Conservation (phyloP, 2,329 filamentous ascomycete species). For the Ceratocystis eucalypticola region DNA sequence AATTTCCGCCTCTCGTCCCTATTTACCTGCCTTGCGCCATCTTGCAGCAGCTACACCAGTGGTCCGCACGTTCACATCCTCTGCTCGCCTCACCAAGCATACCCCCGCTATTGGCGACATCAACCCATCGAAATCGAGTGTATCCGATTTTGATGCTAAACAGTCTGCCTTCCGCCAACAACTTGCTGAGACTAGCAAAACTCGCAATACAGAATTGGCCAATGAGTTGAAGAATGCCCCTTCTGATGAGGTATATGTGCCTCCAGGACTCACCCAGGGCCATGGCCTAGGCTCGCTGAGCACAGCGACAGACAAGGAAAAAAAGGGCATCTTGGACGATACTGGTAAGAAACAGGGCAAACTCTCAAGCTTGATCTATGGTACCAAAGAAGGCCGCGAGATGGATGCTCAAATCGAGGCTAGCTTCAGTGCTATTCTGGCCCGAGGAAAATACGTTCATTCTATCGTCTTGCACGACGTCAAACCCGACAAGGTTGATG, state of each 20-base stretch:
- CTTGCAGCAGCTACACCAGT: conserved; percentile 30
- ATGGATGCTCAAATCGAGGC: conserved; percentile 92
- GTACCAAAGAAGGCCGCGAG: conserved; percentile 87
- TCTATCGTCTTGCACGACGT: conserved; percentile 95
- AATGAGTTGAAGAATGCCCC: conserved; percentile 11
- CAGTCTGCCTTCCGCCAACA: conserved; percentile 80
- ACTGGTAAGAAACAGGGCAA: conserved; percentile 55
- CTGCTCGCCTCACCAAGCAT: conserved; percentile 26
- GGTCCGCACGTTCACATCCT: conserved; percentile 22
- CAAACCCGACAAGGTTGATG: conserved; percentile 86
- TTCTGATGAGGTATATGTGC: conserved; percentile 11
- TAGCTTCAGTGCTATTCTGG: conserved; percentile 88
- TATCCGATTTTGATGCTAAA: conserved; percentile 64
- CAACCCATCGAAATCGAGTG: conserved; percentile 48
- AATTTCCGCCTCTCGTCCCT: not conserved
- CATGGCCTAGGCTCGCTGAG: conserved; percentile 48
- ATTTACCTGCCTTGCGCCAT: conserved; percentile 18
- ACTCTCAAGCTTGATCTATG: conserved; percentile 83
- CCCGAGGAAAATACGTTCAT: conserved; percentile 94
- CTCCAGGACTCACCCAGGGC: conserved; percentile 28
- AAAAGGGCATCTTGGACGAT: conserved; percentile 30
- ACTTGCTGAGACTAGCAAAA: conserved; percentile 62
- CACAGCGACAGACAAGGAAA: conserved; percentile 34
- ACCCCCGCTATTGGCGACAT: conserved; percentile 80
- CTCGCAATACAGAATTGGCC: conserved; percentile 29